Evolutionary conservation across 192 early-diverging fungal species (phyloP), one percentile per base, ranked within the genome.

Genomic region (Rhizophagus prolifer): DNA sequence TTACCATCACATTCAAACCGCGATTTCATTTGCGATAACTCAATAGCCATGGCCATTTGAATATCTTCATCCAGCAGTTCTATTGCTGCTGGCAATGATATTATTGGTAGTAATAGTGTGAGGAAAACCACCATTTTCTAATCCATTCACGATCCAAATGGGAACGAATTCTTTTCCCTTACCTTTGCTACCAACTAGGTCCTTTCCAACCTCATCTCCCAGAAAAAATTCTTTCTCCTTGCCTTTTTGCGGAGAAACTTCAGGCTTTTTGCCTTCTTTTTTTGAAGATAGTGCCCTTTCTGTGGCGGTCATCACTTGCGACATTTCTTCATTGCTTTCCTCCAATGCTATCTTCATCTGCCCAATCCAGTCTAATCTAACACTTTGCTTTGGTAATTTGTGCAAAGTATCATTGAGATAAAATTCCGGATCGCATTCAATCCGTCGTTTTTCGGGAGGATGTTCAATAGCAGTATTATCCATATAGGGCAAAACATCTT

Each of bases 371-470:
- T 70, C 16, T 4, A 70, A 34, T 46, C 7, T 44, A n/a, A 70
- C 25, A 44, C 68, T 44, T 28, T 70, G 10, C 16, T 50, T 70
- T 23, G 68, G 68, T 28, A 70, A 44, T 28, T 21, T n/a, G 13
- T 70, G 68, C 25, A 47, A 47, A 7, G n/a, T 70, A 14, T 70
- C 44, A 14, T 70, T 70, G 26, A 70, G 68, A 8, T 47, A 70
- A 34, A 70, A 70, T 7, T 70, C 68, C 2, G 68, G 68, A 70
- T 70, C 68, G n/a, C 68, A 70, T 28, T 70, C 68, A 25, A 70
- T 28, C 12, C 25, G 23, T 9, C 23, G 21, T 28, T 50, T 70
- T 41, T 67, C 31, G 19, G 65, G 65, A 23, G 14, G n/a, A 25
- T 28, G 23, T 14, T 70, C 41, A 23, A 70, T 50, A 13, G 25